Evolutionary conservation across 1,284 basidiomycete species (phyloP).

Genomic region (Sutorius eximius): DNA sequence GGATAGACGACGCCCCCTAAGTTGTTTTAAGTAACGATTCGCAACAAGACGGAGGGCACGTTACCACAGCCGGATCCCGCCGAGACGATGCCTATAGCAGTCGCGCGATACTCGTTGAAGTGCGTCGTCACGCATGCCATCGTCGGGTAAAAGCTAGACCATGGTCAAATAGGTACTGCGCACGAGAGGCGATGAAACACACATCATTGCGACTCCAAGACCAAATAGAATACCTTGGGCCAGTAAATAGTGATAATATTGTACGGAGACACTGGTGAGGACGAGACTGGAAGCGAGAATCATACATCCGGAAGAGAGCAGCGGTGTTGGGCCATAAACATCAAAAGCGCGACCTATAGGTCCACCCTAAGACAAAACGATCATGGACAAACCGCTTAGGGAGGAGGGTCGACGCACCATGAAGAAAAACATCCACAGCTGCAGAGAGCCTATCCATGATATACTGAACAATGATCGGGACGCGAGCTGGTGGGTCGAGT

Average conservation of each 20-base stretch:
- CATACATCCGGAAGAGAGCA: conserved; percentile 46
- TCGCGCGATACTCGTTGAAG: conserved; percentile 57
- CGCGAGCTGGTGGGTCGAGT: conserved; percentile 41
- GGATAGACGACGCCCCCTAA: conserved; percentile 68
- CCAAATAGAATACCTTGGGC: conserved; percentile 61
- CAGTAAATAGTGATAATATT: conserved; percentile 60
- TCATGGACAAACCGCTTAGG: conserved; percentile 1
- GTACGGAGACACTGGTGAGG: conserved; percentile 53
- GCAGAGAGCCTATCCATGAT: conserved; percentile 50
- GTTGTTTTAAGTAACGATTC: conserved; percentile 17
- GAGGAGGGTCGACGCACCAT: conserved; percentile 36
- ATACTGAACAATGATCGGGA: conserved; percentile 39
- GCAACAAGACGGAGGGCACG: conserved; percentile 18
- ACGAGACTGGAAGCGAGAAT: conserved; percentile 46
- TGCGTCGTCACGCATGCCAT: conserved; percentile 56
- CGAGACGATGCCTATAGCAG: conserved; percentile 54
- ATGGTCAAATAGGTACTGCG: conserved; percentile 13
- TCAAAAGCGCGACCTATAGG: conserved; percentile 53
- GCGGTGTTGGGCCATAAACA: conserved; percentile 47
- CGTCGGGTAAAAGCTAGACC: conserved; percentile 54
- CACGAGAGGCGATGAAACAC: conserved; percentile 26
- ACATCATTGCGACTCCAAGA: conserved; percentile 59
- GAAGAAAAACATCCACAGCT: conserved; percentile 47
- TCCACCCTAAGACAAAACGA: conserved; percentile 41
- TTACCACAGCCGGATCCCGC: conserved; percentile 56